Evolutionary conservation across 2,329 filamentous ascomycete species (phyloP).

Genomic region (Cladosporium sp.): DNA sequence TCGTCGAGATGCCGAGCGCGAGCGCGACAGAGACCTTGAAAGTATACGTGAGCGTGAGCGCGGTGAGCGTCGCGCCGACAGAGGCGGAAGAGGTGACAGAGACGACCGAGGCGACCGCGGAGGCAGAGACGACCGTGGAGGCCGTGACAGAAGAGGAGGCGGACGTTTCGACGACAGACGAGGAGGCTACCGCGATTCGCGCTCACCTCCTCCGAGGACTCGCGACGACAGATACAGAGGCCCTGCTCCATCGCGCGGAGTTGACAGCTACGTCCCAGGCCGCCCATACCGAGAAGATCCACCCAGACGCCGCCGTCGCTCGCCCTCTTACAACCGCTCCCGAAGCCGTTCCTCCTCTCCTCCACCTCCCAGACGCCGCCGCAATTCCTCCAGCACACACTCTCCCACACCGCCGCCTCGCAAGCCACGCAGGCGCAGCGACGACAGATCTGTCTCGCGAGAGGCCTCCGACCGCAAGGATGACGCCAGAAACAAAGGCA

Average conservation of each 20-base stretch:
- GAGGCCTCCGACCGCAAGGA: slow-evolving; percentile 11
- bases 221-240: slow-evolving; percentile 49
- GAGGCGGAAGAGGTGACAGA: slow-evolving; percentile 52
- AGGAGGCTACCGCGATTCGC: slow-evolving; percentile 49
- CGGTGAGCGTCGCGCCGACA: slow-evolving; percentile 47
- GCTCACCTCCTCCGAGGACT: slow-evolving; percentile 55
- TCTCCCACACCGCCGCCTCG: slow-evolving; percentile 19
- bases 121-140: slow-evolving; percentile 53
- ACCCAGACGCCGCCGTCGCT: slow-evolving; percentile 38
- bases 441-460: slow-evolving; percentile 16
- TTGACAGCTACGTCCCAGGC: slow-evolving; percentile 61
- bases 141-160: slow-evolving; percentile 42
- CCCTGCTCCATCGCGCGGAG: slow-evolving; percentile 52
- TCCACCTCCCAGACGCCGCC: slow-evolving; percentile 15
- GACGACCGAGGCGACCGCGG: slow-evolving; percentile 49
- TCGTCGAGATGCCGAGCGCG: slow-evolving; percentile 69
- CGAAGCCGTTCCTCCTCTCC: slow-evolving; percentile 10
- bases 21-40: slow-evolving; percentile 71
- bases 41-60: slow-evolving; percentile 67
- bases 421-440: slow-evolving; percentile 13
- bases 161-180: slow-evolving; percentile 54
- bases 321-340: slow-evolving; percentile 29
- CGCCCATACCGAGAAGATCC: slow-evolving; percentile 43
- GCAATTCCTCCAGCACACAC: slow-evolving; percentile 15
- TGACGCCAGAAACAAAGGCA: slow-evolving; percentile 16